Evolutionary conservation across 805 yeast genomes (phyloP).

Genomic region (Suhomyces sp.): DNA sequence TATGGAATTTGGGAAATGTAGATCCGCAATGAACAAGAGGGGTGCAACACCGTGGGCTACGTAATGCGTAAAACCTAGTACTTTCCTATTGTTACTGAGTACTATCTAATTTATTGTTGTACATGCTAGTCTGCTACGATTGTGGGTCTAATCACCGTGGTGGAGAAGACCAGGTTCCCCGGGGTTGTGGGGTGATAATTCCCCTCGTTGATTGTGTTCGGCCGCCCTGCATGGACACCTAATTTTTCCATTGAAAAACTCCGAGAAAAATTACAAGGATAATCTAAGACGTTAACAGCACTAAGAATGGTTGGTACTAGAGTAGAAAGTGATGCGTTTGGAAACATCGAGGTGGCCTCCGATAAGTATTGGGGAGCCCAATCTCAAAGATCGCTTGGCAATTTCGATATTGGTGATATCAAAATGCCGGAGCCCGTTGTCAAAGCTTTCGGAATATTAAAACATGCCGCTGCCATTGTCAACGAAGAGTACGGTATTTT

Average conservation of each 20-base stretch:
- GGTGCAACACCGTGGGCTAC: not conserved
- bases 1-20: not conserved
- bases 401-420: slow-evolving; percentile 38
- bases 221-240: not conserved
- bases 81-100: no score
- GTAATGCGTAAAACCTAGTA: no score
- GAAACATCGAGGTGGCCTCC: slow-evolving; percentile 33
- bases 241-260: not conserved
- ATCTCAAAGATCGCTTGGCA: slow-evolving; percentile 35
- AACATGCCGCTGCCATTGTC: slow-evolving; percentile 38
- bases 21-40: not conserved
- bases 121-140: not conserved
- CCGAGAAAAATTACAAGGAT: not conserved
- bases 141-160: not conserved
- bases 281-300: not conserved
- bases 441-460: slow-evolving; percentile 35
- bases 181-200: not conserved
- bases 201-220: not conserved
- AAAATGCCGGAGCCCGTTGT: slow-evolving; percentile 36
- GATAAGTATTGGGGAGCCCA: slow-evolving; percentile 41
- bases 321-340: slow-evolving; percentile 38
- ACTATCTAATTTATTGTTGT: no score
- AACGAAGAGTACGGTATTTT: slow-evolving; percentile 32
- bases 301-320: slow-evolving; percentile 14
- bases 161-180: not conserved